Conservation (phyloP, 225 moss, liverwort and hornwort genomes). For the Neckera pumila region DNA sequence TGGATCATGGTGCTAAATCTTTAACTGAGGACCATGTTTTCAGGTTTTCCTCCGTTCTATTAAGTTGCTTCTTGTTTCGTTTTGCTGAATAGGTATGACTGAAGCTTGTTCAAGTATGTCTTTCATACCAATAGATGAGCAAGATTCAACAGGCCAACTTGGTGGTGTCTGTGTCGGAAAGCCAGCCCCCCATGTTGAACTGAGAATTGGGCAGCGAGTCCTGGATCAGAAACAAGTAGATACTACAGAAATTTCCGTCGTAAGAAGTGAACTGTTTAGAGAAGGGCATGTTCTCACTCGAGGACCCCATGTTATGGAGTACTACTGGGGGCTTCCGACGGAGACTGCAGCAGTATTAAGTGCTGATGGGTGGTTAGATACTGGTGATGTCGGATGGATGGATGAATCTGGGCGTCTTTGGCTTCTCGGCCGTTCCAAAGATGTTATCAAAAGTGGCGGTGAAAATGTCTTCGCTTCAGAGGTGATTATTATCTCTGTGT, state of each 20-base stretch:
- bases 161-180: constrained; percentile 94
- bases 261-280: constrained; percentile 3
- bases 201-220: constrained; percentile 33
- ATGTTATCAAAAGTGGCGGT: constrained; percentile 89
- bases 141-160: constrained; percentile 38
- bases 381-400: constrained; percentile 61
- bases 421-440: constrained; percentile 54
- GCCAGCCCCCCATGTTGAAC: constrained; percentile 81
- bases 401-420: constrained; percentile 34
- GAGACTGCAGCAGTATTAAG: constrained; percentile 46
- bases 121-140: constrained; percentile 36
- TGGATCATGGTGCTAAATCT: not conserved
- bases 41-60: not conserved
- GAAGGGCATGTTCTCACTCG: constrained; percentile 57
- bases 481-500: constrained; percentile 24
- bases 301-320: constrained; percentile 89
- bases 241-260: not conserved
- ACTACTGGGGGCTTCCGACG: constrained; percentile 71
- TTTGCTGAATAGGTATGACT: constrained; percentile 74
- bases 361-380: constrained; percentile 5
- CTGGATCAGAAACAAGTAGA: not conserved
- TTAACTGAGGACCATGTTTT: not conserved
- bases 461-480: constrained; percentile 93
- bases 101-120: constrained; percentile 98
- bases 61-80: not conserved